These are phyloP conservation scores for Nitzschia sp. DNA, from an alignment of 108 stramenopile genomes.

Conservation along the genomic window DNA sequence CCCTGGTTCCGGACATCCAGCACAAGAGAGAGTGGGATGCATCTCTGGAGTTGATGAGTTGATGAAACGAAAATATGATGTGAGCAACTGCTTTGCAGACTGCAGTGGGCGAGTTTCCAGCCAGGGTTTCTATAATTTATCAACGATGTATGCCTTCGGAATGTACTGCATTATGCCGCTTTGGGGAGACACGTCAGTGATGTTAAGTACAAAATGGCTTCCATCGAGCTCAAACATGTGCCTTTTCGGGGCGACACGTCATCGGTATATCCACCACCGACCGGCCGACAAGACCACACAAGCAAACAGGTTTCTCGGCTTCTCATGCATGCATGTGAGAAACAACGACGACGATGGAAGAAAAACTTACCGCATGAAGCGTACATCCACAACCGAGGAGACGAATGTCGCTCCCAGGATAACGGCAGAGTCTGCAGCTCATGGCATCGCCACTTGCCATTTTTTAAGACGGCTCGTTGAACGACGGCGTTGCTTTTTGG, in stretches of 20 bases:
- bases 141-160: too few species aligned
- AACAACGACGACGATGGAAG: not conserved
- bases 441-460: constrained; percentile 4
- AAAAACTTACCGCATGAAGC: constrained; percentile 67
- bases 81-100: not conserved
- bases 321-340: not conserved
- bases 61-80: not conserved
- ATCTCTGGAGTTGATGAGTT: constrained; percentile 29
- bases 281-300: too few species aligned
- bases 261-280: too few species aligned
- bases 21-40: constrained; percentile 39
- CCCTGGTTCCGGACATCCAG: constrained; percentile 25
- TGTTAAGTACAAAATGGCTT: too few species aligned
- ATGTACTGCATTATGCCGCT: too few species aligned
- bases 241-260: too few species aligned
- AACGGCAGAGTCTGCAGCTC: constrained; percentile 36
- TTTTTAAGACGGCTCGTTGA: too few species aligned
- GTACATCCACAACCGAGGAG: constrained; percentile 64
- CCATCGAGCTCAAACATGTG: too few species aligned
- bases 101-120: not conserved
- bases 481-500: too few species aligned
- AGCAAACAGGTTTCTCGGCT: too few species aligned
- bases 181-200: too few species aligned
- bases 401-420: constrained; percentile 48
- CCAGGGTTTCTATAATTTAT: not conserved